These are phyloP conservation scores for Phytophthora sojae DNA, from an alignment of 352 stramenopile species.

Conservation along the genomic window DNA sequence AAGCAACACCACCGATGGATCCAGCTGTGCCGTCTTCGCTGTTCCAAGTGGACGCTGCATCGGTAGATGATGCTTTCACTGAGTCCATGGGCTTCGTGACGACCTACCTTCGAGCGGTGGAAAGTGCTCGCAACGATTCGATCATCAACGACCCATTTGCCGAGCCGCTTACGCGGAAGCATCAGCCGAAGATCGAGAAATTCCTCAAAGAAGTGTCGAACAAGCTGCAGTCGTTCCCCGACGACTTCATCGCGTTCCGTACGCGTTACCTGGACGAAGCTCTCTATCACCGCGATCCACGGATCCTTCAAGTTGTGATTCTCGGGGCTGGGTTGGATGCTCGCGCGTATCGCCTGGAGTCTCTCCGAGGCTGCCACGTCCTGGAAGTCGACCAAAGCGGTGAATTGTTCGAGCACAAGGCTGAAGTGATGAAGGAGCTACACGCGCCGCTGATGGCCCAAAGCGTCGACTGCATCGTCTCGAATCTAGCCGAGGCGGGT, in stretches of 20 bases:
- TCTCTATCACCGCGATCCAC: slow-evolving; percentile 43
- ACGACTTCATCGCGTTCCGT: slow-evolving; percentile 48
- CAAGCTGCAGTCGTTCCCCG: slow-evolving; percentile 4
- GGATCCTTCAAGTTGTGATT: slow-evolving; percentile 65
- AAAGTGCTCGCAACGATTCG: slow-evolving; percentile 38
- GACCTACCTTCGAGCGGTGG: slow-evolving; percentile 41
- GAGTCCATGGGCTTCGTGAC: slow-evolving; percentile 48
- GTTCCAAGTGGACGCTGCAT: slow-evolving; percentile 15
- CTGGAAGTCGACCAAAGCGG: slow-evolving; percentile 64
- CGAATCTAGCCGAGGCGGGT: slow-evolving; percentile 50
- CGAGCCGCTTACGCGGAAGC: slow-evolving; percentile 31
- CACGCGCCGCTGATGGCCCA: slow-evolving; percentile 53
- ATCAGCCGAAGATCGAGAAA: slow-evolving; percentile 35
- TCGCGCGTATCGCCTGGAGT: slow-evolving; percentile 61
- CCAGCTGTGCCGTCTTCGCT: slow-evolving; percentile 16
- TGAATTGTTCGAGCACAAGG: slow-evolving; percentile 58
- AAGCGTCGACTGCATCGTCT: slow-evolving; percentile 50
- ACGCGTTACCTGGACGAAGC: slow-evolving; percentile 69
- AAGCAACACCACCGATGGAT: slow-evolving; percentile 19
- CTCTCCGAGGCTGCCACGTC: slow-evolving; percentile 49
- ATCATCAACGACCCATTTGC: slow-evolving; percentile 52
- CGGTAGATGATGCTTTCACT: slow-evolving; percentile 32
- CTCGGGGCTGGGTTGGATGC: slow-evolving; percentile 62
- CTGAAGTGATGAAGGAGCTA: slow-evolving; percentile 48
- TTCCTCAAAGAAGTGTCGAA: slow-evolving; percentile 23